A percentile compares a stretch with the other conserved stretches of the same genome.
Evolutionary conservation across 2,329 filamentous ascomycete genomes (phyloP).

Genomic region (Monosporascus sp.): DNA sequence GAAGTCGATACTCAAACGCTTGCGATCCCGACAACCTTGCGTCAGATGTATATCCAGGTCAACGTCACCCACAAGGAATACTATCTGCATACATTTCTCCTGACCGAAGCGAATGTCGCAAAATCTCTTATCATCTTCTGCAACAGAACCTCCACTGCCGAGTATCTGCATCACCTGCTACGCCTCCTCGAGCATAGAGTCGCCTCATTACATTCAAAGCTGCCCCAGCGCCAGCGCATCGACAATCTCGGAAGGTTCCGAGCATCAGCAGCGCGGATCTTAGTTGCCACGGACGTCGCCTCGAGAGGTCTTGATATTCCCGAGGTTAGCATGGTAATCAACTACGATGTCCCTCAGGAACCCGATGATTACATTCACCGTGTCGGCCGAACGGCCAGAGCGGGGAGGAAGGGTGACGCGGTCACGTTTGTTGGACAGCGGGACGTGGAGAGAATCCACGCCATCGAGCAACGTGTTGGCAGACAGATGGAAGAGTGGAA

Average conservation of each 20-base stretch:
- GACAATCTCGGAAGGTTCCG: slow-evolving; percentile 90
- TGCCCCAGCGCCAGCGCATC: slow-evolving; percentile 78
- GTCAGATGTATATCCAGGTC: slow-evolving; percentile 80
- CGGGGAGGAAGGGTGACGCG: slow-evolving; percentile 74
- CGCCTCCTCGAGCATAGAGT: slow-evolving; percentile 83
- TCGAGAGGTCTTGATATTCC: slow-evolving; percentile 93
- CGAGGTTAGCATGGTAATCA: slow-evolving; percentile 82
- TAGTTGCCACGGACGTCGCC: slow-evolving; percentile 93
- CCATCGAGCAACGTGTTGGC: slow-evolving; percentile 81
- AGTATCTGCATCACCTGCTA: slow-evolving; percentile 82
- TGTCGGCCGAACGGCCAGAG: slow-evolving; percentile 90
- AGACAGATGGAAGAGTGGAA: slow-evolving; percentile 75
- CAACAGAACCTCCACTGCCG: slow-evolving; percentile 85
- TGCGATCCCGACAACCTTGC: slow-evolving; percentile 73
- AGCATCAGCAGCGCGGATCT: slow-evolving; percentile 77
- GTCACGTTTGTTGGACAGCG: slow-evolving; percentile 89
- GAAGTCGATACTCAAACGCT: slow-evolving; percentile 74
- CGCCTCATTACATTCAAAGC: slow-evolving; percentile 81
- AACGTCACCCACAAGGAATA: slow-evolving; percentile 91
- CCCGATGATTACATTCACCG: slow-evolving; percentile 97
- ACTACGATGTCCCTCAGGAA: slow-evolving; percentile 94
- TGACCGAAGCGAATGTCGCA: slow-evolving; percentile 67
- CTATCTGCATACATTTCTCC: slow-evolving; percentile 84
- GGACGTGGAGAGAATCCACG: slow-evolving; percentile 84
- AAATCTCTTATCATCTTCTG: slow-evolving; percentile 89